Conservation (phyloP, 192 early-diverging fungal species). For the Bifiguratus adelaidae region DNA sequence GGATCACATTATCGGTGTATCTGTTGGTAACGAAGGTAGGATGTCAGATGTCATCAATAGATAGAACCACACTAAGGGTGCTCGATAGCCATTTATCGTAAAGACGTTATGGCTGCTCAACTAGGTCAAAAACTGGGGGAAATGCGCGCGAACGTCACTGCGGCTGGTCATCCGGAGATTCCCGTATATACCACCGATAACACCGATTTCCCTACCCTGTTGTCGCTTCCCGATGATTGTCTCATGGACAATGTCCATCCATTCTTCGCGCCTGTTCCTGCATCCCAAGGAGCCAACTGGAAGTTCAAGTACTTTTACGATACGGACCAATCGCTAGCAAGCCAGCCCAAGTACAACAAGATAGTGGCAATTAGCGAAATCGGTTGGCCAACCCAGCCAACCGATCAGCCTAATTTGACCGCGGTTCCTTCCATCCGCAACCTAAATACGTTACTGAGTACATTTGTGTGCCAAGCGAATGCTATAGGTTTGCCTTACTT, state of each 20-base stretch:
- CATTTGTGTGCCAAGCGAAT: slow-evolving; percentile 23
- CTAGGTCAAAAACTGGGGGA: slow-evolving; percentile 2
- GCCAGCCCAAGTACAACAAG: background rate
- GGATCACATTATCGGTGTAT: slow-evolving; percentile 25
- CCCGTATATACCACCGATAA: slow-evolving; percentile 27
- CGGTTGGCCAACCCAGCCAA: slow-evolving; percentile 28
- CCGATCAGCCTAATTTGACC: background rate
- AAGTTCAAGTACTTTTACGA: slow-evolving; percentile 22
- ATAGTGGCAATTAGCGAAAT: slow-evolving; percentile 24
- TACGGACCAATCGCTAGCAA: slow-evolving; percentile 1
- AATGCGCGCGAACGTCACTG: background rate
- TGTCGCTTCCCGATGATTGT: slow-evolving; percentile 14
- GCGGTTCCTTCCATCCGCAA: slow-evolving; percentile 19
- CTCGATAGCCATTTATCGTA: slow-evolving; percentile 26
- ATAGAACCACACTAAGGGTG: too few relatives aligned
- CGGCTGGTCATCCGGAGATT: slow-evolving; percentile 15
- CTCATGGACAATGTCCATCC: slow-evolving; percentile 29
- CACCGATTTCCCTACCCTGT: slow-evolving; percentile 11
- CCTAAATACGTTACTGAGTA: slow-evolving; percentile 16
- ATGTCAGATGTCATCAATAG: too few relatives aligned
- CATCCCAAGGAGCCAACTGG: slow-evolving; percentile 21
- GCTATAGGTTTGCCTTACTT: slow-evolving; percentile 16
- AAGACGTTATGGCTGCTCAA: slow-evolving; percentile 6
- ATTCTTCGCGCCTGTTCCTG: slow-evolving; percentile 24
- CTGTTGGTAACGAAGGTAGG: slow-evolving; percentile 37